phyloP scores from a whole-genome alignment of 2,329 filamentous ascomycete genomes.

The Alternaria rosae region DNA sequence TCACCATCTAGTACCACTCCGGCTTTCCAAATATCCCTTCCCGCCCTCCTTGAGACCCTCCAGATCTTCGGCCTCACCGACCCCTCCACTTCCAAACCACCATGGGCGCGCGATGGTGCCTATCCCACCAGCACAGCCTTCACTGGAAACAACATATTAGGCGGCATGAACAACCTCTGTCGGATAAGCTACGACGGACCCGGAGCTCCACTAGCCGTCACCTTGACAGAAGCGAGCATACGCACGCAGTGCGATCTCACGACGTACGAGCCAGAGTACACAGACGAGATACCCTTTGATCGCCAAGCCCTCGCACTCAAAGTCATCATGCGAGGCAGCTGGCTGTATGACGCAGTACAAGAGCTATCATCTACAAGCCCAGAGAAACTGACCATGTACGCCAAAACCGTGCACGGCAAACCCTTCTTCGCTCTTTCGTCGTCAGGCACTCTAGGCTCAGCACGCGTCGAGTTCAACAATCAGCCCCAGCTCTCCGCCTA shows the following conservation, averaged over 20 bases:
- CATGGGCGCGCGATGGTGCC: slow-evolving; percentile 52
- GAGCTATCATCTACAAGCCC: slow-evolving; percentile 76
- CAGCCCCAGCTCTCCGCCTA: slow-evolving; percentile 34
- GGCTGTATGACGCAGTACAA: slow-evolving; percentile 73
- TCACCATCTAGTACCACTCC: slow-evolving; percentile 57
- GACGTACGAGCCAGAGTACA: slow-evolving; percentile 74
- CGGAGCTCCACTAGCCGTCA: slow-evolving; percentile 82
- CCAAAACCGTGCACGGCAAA: slow-evolving; percentile 47
- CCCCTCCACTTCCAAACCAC: slow-evolving; percentile 47
- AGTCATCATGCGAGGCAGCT: slow-evolving; percentile 87
- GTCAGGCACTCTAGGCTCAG: slow-evolving; percentile 65
- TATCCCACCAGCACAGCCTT: slow-evolving; percentile 75
- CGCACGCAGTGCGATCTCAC: slow-evolving; percentile 78
- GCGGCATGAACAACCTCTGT: slow-evolving; percentile 80
- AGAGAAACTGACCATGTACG: slow-evolving; percentile 69
- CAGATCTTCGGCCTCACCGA: slow-evolving; percentile 85
- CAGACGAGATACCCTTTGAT: slow-evolving; percentile 88
- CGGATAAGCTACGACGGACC: slow-evolving; percentile 77
- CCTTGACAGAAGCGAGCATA: slow-evolving; percentile 84
- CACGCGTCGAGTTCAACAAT: slow-evolving; percentile 66
- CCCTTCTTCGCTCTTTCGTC: slow-evolving; percentile 78
- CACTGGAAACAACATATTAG: slow-evolving; percentile 75
- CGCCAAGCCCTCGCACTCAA: slow-evolving; percentile 83
- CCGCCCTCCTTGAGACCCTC: slow-evolving; percentile 87
- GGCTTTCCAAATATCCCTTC: slow-evolving; percentile 85